A percentile compares a stretch with the other conserved stretches of the same genome.
Conservation (phyloP, 1,284 basidiomycete species). For the Chalciporus sp. region DNA sequence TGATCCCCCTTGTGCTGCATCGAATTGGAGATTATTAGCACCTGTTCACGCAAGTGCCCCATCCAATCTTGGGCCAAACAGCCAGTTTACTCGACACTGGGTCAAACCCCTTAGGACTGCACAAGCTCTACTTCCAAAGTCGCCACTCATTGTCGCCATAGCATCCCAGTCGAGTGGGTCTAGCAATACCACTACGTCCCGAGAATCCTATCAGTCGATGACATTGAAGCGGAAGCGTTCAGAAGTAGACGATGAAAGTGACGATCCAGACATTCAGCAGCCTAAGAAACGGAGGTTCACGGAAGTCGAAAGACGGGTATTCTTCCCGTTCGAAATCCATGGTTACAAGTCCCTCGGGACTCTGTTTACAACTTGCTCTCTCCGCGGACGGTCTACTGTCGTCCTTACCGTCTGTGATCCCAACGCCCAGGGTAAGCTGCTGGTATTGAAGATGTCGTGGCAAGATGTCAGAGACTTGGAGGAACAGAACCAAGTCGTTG, state of each 20-base stretch:
- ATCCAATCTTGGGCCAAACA: not conserved
- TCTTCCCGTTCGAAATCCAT: not conserved
- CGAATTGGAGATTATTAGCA: too few relatives aligned
- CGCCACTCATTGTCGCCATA: too few relatives aligned
- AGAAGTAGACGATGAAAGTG: not conserved
- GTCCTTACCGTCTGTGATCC: slow-evolving; percentile 6
- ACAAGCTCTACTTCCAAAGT: too few relatives aligned
- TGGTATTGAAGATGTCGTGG: slow-evolving; percentile 10
- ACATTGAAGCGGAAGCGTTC: not conserved
- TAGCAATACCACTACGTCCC: not conserved
- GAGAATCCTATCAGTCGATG: not conserved
- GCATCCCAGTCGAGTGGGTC: not conserved
- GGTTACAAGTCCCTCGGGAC: slow-evolving; percentile 1
- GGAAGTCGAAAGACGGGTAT: not conserved
- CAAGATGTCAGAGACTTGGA: slow-evolving; percentile 2
- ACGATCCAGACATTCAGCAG: not conserved
- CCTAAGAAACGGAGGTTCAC: slow-evolving; percentile 1
- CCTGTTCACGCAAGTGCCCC: too few relatives aligned
- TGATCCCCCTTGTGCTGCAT: not conserved
- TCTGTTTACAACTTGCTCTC: slow-evolving; percentile 11
- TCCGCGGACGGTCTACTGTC: slow-evolving; percentile 10
- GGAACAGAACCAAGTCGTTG: not conserved
- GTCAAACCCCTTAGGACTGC: too few relatives aligned
- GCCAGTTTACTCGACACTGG: not conserved
- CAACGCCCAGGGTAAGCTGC: not conserved